Conservation (phyloP, 768 basidiomycete species). For the Hortiboletus flavorubellus region DNA sequence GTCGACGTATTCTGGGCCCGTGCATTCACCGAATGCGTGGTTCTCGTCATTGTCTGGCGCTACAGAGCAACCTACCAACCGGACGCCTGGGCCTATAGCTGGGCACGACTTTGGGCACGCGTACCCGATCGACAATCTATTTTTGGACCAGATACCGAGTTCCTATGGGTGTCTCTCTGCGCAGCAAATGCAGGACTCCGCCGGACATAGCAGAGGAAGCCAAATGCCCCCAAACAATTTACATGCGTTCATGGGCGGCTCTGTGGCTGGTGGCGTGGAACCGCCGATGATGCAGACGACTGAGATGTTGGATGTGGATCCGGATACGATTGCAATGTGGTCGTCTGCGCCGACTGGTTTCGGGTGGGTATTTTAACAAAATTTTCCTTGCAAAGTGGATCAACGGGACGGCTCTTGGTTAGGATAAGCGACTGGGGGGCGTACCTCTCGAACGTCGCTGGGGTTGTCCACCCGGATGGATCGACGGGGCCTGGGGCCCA, state of each 20-base stretch:
- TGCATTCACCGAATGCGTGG: conserved; percentile 19
- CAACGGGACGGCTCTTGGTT: neutral
- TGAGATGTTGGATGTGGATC: conserved; percentile 33
- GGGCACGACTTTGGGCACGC: conserved; percentile 1
- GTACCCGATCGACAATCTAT: conserved; percentile 24
- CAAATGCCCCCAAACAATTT: neutral
- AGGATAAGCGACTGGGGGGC: conserved; percentile 41
- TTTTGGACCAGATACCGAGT: conserved; percentile 16
- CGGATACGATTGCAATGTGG: conserved; percentile 60
- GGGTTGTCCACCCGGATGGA: conserved; percentile 19
- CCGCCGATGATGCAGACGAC: conserved; percentile 4
- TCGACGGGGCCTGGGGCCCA: neutral
- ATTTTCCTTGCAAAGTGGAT: neutral
- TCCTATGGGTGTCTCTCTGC: conserved; percentile 5
- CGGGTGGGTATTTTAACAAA: conserved; percentile 43
- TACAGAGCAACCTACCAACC: neutral
- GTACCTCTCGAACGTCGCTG: conserved; percentile 34
- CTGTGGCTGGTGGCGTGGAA: neutral
- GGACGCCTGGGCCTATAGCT: neutral
- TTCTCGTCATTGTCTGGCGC: conserved; percentile 10
- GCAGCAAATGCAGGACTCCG: neutral
- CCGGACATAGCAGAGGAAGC: neutral
- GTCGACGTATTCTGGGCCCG: neutral
- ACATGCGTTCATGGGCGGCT: conserved; percentile 14
- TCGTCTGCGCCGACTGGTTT: conserved; percentile 56